Conservation (phyloP, 140 eudicot genomes). For the Stevia rebaudiana region DNA sequence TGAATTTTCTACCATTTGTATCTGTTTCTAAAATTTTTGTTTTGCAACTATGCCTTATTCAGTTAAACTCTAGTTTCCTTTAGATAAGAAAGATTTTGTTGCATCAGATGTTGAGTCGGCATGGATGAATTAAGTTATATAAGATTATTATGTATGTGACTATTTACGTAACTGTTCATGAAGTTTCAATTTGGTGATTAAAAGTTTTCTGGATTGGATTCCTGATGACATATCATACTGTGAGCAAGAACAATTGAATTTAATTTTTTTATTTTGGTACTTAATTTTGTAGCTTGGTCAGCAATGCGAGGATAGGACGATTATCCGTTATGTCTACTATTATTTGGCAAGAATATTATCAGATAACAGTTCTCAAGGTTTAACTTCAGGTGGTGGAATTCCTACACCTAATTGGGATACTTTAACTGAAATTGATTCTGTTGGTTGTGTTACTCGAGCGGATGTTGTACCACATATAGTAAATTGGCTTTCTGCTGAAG, state of each 20-base stretch:
- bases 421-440: conserved; percentile 91
- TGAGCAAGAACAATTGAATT: background rate
- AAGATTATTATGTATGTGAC: background rate
- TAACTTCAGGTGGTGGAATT: conserved; percentile 93
- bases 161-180: background rate
- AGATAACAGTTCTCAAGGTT: conserved; percentile 88
- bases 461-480: conserved; percentile 87
- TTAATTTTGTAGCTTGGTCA: conserved; percentile 71
- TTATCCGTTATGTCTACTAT: conserved; percentile 83
- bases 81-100: background rate
- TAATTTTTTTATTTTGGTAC: background rate
- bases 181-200: background rate
- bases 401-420: conserved; percentile 99
- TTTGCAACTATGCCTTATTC: background rate
- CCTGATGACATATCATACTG: background rate
- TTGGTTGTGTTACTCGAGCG: conserved; percentile 97
- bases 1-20: background rate
- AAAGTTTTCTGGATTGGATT: background rate
- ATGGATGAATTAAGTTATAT: background rate
- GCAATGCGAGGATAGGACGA: conserved; percentile 90
- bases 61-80: background rate
- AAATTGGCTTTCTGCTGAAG: conserved; percentile 69
- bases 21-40: background rate
- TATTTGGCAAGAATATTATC: conserved; percentile 87
- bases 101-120: background rate